A percentile compares a stretch with the other conserved stretches of the same genome.
phyloP scores from a whole-genome alignment of 192 early-diverging fungal genomes.

The Umbelopsis sp. region DNA sequence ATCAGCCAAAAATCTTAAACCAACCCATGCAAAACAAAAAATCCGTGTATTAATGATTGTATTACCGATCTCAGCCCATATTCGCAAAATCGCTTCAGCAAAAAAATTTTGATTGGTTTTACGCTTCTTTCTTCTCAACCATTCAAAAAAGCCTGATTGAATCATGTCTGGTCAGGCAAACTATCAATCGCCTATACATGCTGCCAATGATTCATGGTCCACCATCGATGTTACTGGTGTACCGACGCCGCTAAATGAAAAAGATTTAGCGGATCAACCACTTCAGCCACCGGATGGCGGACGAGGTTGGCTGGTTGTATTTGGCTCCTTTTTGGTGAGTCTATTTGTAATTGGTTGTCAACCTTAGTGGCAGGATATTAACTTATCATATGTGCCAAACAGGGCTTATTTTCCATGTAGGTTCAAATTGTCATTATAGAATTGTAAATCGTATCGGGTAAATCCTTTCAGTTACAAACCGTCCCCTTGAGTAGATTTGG shows the following conservation, averaged over 20 bases:
- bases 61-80: too few species aligned
- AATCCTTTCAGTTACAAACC: not conserved
- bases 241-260: not conserved
- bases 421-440: not conserved
- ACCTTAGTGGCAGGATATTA: too few species aligned
- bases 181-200: not conserved
- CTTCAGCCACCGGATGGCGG: slow-evolving; percentile 50
- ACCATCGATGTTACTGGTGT: not conserved
- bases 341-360: too few species aligned
- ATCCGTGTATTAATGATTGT: too few species aligned
- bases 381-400: not conserved
- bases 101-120: too few species aligned
- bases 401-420: slow-evolving; percentile 36
- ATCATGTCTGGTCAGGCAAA: too few species aligned
- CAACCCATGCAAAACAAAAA: too few species aligned
- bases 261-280: slow-evolving; percentile 12
- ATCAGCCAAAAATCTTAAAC: not conserved
- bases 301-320: slow-evolving; percentile 47
- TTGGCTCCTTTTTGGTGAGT: slow-evolving; percentile 47
- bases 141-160: too few species aligned
- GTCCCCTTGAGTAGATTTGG: slow-evolving; percentile 40
- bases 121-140: too few species aligned
- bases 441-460: not conserved
- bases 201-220: not conserved
- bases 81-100: too few species aligned